Conservation (phyloP, 495 filamentous ascomycete genomes). For the Tuber calosporum region DNA sequence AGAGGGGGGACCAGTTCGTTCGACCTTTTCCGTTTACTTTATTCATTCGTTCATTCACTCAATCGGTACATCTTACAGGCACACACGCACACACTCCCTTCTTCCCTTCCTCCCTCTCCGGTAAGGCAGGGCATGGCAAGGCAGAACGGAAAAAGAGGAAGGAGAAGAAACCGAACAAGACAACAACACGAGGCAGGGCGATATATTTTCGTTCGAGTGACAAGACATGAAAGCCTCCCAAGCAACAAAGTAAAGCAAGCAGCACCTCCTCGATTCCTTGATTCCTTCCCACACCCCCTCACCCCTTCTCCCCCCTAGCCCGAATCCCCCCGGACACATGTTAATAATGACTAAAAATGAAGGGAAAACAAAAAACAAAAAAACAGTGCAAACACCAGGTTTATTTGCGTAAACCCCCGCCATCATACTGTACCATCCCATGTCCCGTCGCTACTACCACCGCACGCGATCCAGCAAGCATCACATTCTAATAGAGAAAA, state of each 20-base stretch:
- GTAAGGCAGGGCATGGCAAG: background rate
- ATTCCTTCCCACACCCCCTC: background rate
- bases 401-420: background rate
- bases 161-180: background rate
- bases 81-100: too few species aligned
- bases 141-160: background rate
- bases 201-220: constrained; percentile 4
- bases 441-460: background rate
- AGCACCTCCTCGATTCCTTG: background rate
- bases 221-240: background rate
- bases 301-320: background rate
- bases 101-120: background rate
- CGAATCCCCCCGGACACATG: background rate
- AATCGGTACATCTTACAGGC: background rate
- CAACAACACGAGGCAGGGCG: background rate
- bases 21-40: background rate
- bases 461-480: background rate
- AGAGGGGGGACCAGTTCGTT: too few species aligned
- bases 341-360: background rate
- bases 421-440: background rate
- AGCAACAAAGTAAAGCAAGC: background rate
- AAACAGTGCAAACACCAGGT: background rate
- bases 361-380: too few species aligned
- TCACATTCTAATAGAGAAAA: background rate
- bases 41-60: background rate